Evolutionary conservation across 2,329 filamentous ascomycete genomes (phyloP), one percentile per base, ranked within the genome.

Genomic region (Saccharata proteae): DNA sequence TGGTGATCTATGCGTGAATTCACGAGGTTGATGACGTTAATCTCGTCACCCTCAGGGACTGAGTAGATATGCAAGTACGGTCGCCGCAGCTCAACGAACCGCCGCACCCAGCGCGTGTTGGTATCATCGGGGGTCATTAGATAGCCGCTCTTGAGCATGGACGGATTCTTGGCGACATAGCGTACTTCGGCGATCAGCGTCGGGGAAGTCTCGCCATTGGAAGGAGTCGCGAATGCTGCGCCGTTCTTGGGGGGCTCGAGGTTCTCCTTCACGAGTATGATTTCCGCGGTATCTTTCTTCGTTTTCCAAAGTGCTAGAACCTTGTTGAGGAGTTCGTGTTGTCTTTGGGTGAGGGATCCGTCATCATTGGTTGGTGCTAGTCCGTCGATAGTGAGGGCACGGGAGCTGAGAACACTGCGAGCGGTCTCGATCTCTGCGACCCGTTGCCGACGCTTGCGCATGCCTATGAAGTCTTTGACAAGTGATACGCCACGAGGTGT

Each of bases 1-100:
- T 86, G 80, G 45, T 86, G 83, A 51, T 98, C 90, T 8, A 98
- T 77, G n/a, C 86, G 72, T 6, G 83, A 80, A 48, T 93, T 92
- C 20, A 79, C 74, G 33, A 98, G 65, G 49, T 88, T 92, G 44
- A 96, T 82, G 7, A 90, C 77, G 32, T 79, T 83, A 26, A 94
- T 70, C 55, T 94, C 88, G 44, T 96, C 90, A 12, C 88, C 86
- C 23, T 92, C 81, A 0, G 77, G 74, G 0, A 80, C 77, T 15
- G 74, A 80, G 58, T 96, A 83, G 20, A 98, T 73, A 54, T 96
- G 85, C 32, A 98, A 67, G 51, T 96, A 98, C 0, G 90, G 90
- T 31, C 80, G 71, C 18, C 90, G 74, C 16, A 98, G 70, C 58
- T 98, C 90, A 29, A 94, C 83, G 49, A 93, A 96, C 24, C 88